Evolutionary conservation across 306 rosid species (phyloP), one percentile per base, ranked within the genome.

Genomic region (Vigna hirtella): DNA sequence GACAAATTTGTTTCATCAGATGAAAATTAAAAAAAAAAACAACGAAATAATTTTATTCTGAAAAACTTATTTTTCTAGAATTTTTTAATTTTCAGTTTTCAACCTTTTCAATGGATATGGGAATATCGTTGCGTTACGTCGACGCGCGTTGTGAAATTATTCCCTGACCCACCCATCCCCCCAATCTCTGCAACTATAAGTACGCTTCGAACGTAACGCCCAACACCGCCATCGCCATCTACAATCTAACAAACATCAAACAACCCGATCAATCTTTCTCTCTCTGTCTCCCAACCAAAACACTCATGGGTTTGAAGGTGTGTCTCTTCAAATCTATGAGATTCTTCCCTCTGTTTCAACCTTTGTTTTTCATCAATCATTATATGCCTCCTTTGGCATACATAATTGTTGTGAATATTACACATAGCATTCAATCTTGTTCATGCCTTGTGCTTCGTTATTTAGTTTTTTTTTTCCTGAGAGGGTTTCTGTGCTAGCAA

Each of bases 281-380:
- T 26, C 68, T 0, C 55, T 40, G 12, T 52, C 42, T 53, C 62
- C 5, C 16, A 42, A 42, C 61, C 12, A 28, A 18, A 45, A 48
- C 73, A 62, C 4, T 0, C 73, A 80, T 85, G 88, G 83, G 81
- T 81, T 75, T 85, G 81, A 32, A 85, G 88, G 88, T 85, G 0
- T 61, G 20, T 68, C 36, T 34, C 61, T 30, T 36, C 15, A 24
- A 26, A 17, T 38, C 68, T 42, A 5, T 36, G 1, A 11, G 50
- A 15, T 9, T 5, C 16, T 38, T 71, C 17, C 76, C 6, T 12
- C 1, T 18, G 1, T 76, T 24, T 77, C 73, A 11, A 5, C 9
- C 1, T 11, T 38, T 36, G 14, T 79, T 69, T 68, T 75, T 43
- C 12, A 4, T 20, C 53, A 66, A 42, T 22, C 47, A 32, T 30